These are phyloP conservation scores for Hyparrhenia diplandra DNA, from an alignment of 176 grass and related monocot genomes.

Conservation along the genomic window DNA sequence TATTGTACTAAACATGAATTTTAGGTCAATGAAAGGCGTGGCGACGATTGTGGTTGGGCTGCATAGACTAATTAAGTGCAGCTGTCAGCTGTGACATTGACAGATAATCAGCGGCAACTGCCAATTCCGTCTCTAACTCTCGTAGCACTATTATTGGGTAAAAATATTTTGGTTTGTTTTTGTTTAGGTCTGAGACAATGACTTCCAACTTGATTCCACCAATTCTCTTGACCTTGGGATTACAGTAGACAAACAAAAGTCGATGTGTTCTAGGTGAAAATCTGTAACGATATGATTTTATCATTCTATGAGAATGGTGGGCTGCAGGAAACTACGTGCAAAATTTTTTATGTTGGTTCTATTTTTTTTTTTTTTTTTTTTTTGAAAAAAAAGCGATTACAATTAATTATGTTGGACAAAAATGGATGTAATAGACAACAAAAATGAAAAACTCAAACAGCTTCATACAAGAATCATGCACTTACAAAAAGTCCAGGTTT, in stretches of 20 bases:
- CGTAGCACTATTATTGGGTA: constrained; percentile 16
- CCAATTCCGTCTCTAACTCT: constrained; percentile 20
- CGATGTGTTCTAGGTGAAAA: not conserved
- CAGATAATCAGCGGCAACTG: constrained; percentile 12
- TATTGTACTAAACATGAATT: constrained; percentile 17
- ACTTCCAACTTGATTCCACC: constrained; percentile 15
- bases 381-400: not conserved
- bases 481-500: not conserved
- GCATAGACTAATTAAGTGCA: constrained; percentile 17
- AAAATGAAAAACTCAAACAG: not conserved
- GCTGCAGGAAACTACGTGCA: too few relatives aligned
- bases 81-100: not conserved
- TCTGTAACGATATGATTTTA: not conserved
- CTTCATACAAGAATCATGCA: not conserved
- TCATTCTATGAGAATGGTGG: not conserved
- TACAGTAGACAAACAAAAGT: not conserved
- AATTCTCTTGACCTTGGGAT: constrained; percentile 1
- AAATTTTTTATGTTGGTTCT: not conserved
- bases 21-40: constrained; percentile 32
- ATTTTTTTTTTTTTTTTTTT: not conserved
- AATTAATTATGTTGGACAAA: not conserved
- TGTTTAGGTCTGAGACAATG: constrained; percentile 24
- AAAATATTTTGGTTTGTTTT: not conserved
- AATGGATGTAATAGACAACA: not conserved
- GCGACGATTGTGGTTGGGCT: constrained; percentile 17